Evolutionary conservation across 495 filamentous ascomycete genomes (phyloP).

Genomic region (Tuber calosporum): DNA sequence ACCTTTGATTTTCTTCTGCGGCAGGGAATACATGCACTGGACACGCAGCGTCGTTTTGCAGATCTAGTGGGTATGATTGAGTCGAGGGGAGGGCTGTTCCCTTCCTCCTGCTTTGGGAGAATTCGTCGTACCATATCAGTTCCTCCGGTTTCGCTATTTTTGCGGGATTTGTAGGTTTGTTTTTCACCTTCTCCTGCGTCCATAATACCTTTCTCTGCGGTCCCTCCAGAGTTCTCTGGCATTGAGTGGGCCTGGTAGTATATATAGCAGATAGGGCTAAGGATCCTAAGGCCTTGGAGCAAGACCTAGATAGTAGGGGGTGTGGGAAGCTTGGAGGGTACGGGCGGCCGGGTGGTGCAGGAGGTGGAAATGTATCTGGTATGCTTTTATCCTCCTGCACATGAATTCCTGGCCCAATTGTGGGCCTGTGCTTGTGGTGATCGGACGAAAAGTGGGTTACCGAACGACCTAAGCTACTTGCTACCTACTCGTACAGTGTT

Average conservation of each 20-base stretch:
- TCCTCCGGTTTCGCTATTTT: conserved; percentile 19
- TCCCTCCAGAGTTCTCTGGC: background rate
- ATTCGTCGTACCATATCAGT: conserved; percentile 37
- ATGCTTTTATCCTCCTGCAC: conserved; percentile 1
- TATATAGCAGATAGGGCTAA: background rate
- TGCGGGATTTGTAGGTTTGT: conserved; percentile 20
- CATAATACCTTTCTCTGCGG: conserved; percentile 19
- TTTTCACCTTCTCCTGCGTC: conserved; percentile 20
- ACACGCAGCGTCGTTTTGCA: conserved; percentile 45
- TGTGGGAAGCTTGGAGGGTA: background rate
- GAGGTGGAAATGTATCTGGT: background rate
- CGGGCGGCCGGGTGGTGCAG: background rate
- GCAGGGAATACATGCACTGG: conserved; percentile 49
- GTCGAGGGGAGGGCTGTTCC: conserved; percentile 27
- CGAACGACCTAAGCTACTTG: background rate
- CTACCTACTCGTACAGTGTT: background rate
- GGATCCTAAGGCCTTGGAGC: background rate
- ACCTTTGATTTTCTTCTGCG: conserved; percentile 51
- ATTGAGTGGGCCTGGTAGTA: background rate
- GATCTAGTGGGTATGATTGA: conserved; percentile 22
- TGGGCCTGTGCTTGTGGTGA: conserved; percentile 1
- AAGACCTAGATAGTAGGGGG: background rate
- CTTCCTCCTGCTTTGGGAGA: conserved; percentile 37
- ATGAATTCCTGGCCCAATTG: background rate
- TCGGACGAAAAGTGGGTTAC: background rate